phyloP scores from a whole-genome alignment of 1,284 basidiomycete genomes.

The Thecaphora thlaspeos region DNA sequence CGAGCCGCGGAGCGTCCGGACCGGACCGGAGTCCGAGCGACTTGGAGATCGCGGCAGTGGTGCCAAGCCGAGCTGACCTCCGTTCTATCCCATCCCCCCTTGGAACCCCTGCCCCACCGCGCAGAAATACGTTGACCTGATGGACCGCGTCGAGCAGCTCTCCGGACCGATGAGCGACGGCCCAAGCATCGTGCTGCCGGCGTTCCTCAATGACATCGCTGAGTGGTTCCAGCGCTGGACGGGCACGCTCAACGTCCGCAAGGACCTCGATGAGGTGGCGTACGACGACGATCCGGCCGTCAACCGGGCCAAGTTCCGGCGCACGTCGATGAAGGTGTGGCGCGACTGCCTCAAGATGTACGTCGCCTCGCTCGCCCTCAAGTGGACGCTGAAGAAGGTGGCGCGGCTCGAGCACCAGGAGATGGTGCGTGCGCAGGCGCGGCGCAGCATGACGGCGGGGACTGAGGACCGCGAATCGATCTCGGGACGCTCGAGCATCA shows the following conservation, averaged over 20 bases:
- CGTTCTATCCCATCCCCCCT: background rate
- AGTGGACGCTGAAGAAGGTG: constrained; percentile 29
- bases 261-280: constrained; percentile 20
- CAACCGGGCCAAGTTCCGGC: constrained; percentile 16
- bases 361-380: constrained; percentile 32
- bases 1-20: no score
- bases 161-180: constrained; percentile 27
- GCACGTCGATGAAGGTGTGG: constrained; percentile 26
- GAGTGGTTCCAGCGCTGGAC: constrained; percentile 36
- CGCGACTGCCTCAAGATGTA: constrained; percentile 38
- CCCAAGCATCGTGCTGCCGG: constrained; percentile 35
- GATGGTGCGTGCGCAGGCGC: constrained; percentile 28
- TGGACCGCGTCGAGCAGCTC: constrained; percentile 30
- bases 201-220: constrained; percentile 26
- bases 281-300: constrained; percentile 14
- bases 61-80: background rate
- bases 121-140: constrained; percentile 21
- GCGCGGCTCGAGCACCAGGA: constrained; percentile 33
- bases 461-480: constrained; percentile 28
- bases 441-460: constrained; percentile 20
- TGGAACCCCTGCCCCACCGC: no score
- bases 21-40: no score
- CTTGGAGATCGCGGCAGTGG: no score
- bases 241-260: constrained; percentile 19
- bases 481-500: constrained; percentile 14